Evolutionary conservation across 805 yeast species (phyloP).

Genomic region (Monosporozyma siamensis): DNA sequence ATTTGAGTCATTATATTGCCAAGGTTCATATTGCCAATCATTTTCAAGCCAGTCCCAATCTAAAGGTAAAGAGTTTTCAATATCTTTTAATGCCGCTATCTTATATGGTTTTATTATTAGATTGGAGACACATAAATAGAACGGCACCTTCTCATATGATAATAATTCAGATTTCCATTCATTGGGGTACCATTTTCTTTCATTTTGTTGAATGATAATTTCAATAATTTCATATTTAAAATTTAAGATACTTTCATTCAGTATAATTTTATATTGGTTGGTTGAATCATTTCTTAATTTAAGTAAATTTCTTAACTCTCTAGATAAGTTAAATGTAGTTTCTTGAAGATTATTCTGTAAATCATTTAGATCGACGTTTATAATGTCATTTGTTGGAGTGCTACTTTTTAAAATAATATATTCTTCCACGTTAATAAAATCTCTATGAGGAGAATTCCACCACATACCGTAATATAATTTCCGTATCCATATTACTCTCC

Average conservation of each 20-base stretch:
- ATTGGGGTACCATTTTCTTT: conserved; percentile 24
- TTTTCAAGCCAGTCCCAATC: conserved; percentile 27
- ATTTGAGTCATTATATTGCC: conserved; percentile 22
- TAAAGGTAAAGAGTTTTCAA: conserved; percentile 16
- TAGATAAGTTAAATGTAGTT: neutral
- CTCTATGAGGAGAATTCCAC: neutral
- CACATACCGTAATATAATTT: conserved; percentile 8
- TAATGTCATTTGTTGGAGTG: neutral
- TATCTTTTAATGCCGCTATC: neutral
- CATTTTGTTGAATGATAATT: conserved; percentile 21
- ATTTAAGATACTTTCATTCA: neutral
- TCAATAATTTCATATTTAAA: conserved; percentile 12
- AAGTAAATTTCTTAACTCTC: neutral
- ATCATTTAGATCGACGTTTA: neutral
- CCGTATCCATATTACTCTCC: conserved; percentile 21
- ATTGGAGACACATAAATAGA: conserved; percentile 5
- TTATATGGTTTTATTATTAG: neutral
- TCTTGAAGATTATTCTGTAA: neutral
- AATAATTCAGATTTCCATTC: conserved; percentile 19
- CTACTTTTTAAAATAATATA: neutral
- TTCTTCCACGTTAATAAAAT: neutral
- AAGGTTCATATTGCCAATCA: conserved; percentile 19
- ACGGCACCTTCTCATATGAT: conserved; percentile 19
- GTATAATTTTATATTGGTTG: neutral
- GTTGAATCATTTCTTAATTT: neutral